phyloP scores from a whole-genome alignment of 2,329 filamentous ascomycete genomes.

The Fusarium fracticaudum region DNA sequence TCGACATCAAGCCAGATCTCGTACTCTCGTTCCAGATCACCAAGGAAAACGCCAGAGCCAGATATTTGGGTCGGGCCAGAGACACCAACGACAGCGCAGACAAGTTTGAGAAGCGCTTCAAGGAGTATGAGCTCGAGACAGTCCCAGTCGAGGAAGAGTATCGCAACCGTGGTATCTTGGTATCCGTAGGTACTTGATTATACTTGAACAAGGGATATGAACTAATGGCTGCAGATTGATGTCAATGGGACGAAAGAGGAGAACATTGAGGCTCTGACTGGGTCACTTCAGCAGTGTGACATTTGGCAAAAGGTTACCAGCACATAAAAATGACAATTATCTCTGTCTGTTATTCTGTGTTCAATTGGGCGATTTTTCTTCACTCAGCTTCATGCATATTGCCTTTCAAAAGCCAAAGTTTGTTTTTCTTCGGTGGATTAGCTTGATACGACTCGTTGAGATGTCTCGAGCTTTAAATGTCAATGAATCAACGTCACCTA shows the following conservation, averaged over 20 bases:
- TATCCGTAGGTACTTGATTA: not conserved
- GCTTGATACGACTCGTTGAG: too few relatives aligned
- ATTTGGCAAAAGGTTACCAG: not conserved
- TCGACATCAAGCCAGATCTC: not conserved
- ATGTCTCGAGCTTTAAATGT: not conserved
- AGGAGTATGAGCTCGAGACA: not conserved
- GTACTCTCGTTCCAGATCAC: not conserved
- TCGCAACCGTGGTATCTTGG: not conserved
- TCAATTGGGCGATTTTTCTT: too few relatives aligned
- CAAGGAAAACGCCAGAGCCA: not conserved
- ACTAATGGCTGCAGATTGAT: not conserved
- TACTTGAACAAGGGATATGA: accelerated
- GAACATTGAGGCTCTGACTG: not conserved
- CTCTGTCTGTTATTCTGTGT: too few relatives aligned
- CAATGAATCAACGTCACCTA: not conserved
- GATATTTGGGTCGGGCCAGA: not conserved
- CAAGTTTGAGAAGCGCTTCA: not conserved
- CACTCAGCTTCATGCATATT: not conserved
- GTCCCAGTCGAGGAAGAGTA: not conserved
- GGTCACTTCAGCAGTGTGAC: accelerated
- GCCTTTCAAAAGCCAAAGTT: not conserved
- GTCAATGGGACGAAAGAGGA: not conserved
- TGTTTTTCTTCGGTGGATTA: accelerated
- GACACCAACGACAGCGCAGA: not conserved
- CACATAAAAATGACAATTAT: accelerated